Evolutionary conservation across 805 yeast species (phyloP), one percentile per base, ranked within the genome.

Genomic region (Suhomyces xylopsoci): DNA sequence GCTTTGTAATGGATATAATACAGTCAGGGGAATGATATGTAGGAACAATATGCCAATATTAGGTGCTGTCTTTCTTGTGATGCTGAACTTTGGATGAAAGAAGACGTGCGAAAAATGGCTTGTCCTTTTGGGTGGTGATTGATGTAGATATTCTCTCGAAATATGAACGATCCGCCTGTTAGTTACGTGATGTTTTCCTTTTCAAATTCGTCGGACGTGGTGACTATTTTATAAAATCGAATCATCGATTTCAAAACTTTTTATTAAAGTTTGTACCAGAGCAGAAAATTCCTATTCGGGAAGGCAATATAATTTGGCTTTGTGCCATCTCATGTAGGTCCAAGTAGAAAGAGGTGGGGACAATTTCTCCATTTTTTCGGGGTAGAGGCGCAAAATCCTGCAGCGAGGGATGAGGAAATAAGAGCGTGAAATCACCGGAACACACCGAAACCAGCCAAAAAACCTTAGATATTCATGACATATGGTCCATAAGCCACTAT

Each of bases 201-300:
- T 32, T 38, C 17, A 17, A 10, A 38, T 38, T 19, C 1, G 24
- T 17, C 22, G 42, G 42, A 38, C 24, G 24, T 17, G 20, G 24
- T 17, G 24, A 19, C 22, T 38, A 17, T 38, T 38, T 38, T 38
- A 38, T 38, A 38, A 38, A 38, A 38, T 38, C n/a, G 14, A 45
- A 45, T 26, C 36, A 45, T 26, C 36, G 14, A 36, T 32, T 32
- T 19, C 40, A 46, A 32, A 10, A 10, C 26, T 45, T 19, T 10
- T 10, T 12, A 15, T 19, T 19, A 32, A 45, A 17, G 46, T 24
- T 43, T 26, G 24, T 22, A 15, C 28, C 46, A 43, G 40, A 19
- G 38, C n/a, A 45, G 36, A 30, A 45, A 28, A 45, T 26, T 45
- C 48, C 36, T 45, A 28, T 24, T 45, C 19, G 20, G 47, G 45